A percentile compares a stretch with the other conserved stretches of the same genome.
Evolutionary conservation across 495 filamentous ascomycete genomes (phyloP).

Genomic region (Antarctomyces pellizariae): DNA sequence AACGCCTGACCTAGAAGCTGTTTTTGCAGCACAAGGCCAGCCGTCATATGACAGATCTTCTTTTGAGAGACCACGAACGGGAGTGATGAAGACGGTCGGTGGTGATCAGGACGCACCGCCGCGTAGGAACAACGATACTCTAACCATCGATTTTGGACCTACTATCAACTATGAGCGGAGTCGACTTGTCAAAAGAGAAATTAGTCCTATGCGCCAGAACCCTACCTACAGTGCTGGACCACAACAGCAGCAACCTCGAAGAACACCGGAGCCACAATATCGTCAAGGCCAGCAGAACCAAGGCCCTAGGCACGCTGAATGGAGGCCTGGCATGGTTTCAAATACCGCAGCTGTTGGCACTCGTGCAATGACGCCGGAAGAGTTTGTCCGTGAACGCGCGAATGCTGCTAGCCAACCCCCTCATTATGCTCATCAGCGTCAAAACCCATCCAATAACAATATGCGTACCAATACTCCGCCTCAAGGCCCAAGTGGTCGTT

Average conservation of each 20-base stretch:
- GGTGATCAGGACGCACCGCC: conserved; percentile 16
- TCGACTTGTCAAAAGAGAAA: conserved; percentile 9
- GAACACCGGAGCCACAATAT: conserved; percentile 7
- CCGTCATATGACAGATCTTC: conserved; percentile 37
- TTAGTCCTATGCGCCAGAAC: conserved; percentile 3
- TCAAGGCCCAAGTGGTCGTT: conserved; percentile 18
- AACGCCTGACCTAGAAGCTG: conserved; percentile 25
- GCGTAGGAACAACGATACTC: conserved; percentile 28
- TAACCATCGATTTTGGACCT: conserved; percentile 67
- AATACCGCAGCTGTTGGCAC: conserved; percentile 10
- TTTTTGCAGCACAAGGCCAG: conserved; percentile 49
- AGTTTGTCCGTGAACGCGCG: conserved; percentile 72
- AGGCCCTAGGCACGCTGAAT: conserved; percentile 1
- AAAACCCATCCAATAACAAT: conserved; percentile 28
- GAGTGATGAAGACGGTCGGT: conserved; percentile 65
- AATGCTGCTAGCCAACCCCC: conserved; percentile 18
- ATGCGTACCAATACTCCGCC: conserved; percentile 22
- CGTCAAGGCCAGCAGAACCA: conserved; percentile 1
- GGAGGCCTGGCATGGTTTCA: conserved; percentile 3
- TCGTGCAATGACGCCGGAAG: conserved; percentile 31
- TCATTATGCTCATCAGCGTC: conserved; percentile 32
- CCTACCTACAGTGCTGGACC: background rate
- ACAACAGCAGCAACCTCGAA: conserved; percentile 2
- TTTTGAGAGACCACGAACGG: conserved; percentile 49
- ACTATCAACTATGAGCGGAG: conserved; percentile 40